Evolutionary conservation across 768 basidiomycete species (phyloP).

Genomic region (Rhizopogon salebrosus): DNA sequence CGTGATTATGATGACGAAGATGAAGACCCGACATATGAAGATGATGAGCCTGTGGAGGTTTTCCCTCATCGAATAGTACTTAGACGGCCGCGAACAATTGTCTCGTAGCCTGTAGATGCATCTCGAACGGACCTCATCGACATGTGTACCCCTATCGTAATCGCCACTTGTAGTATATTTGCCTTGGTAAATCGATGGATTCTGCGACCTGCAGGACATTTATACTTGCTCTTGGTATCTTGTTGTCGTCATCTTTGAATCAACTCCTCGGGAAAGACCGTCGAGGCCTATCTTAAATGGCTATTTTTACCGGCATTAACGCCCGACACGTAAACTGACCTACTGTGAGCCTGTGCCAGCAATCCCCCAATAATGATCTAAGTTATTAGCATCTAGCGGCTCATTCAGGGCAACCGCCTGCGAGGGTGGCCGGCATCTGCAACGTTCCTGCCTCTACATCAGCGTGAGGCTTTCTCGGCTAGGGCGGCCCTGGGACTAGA

Average conservation of each 20-base stretch:
- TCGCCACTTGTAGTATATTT: not conserved
- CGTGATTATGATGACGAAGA: conserved; percentile 5
- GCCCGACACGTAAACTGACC: not conserved
- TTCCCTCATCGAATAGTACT: not conserved
- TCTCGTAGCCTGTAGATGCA: not conserved
- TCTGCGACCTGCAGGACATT: not conserved
- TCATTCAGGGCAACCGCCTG: not conserved
- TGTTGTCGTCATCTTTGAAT: not conserved
- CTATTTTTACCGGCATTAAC: not conserved
- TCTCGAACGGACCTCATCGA: not conserved
- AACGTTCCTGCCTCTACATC: no score
- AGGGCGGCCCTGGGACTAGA: no score
- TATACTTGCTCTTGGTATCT: not conserved
- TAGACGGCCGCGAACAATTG: not conserved
- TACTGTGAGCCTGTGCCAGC: not conserved
- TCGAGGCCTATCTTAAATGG: not conserved
- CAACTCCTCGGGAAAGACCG: not conserved
- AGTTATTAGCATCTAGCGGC: not conserved
- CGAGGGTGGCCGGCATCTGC: no score
- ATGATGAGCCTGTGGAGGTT: not conserved
- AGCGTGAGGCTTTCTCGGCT: not conserved
- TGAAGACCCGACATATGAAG: conserved; percentile 5
- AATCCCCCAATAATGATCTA: not conserved
- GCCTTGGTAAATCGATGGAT: not conserved
- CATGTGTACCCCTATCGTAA: not conserved